These are phyloP conservation scores for Erythrophleum ivorense DNA, from an alignment of 331 rosid species.

Conservation along the genomic window DNA sequence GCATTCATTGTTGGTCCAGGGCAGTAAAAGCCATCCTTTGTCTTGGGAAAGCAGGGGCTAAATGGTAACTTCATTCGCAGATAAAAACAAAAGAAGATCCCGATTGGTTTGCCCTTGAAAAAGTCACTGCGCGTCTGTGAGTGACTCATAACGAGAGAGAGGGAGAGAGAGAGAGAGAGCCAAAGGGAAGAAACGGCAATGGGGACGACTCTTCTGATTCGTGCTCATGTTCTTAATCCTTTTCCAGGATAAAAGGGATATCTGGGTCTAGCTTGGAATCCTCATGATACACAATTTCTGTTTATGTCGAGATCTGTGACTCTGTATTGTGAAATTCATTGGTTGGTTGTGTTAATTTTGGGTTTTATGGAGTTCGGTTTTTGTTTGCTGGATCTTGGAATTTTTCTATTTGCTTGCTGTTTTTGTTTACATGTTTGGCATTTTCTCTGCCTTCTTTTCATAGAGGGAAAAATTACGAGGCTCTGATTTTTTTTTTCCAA, in stretches of 20 bases:
- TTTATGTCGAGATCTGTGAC: slow-evolving; percentile 64
- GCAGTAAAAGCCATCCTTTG: neutral
- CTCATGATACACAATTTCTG: neutral
- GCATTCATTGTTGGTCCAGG: neutral
- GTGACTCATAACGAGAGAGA: slow-evolving; percentile 19
- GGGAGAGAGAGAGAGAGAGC: neutral
- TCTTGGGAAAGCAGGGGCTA: slow-evolving; percentile 27
- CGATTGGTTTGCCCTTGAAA: slow-evolving; percentile 26
- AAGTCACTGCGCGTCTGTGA: slow-evolving; percentile 33
- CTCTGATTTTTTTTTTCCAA: neutral
- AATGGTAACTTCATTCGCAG: slow-evolving; percentile 12
- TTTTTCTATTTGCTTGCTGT: neutral
- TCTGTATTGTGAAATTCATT: slow-evolving; percentile 40
- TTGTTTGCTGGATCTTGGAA: slow-evolving; percentile 19
- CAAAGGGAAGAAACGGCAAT: slow-evolving; percentile 32
- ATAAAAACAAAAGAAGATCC: slow-evolving; percentile 27
- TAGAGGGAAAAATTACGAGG: neutral
- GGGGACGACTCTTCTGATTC: slow-evolving; percentile 54
- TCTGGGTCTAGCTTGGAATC: neutral
- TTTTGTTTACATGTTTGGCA: neutral
- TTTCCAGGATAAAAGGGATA: neutral
- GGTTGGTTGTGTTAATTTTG: neutral
- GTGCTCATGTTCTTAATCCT: slow-evolving; percentile 12
- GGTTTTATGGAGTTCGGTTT: neutral
- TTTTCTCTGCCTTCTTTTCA: neutral